Conservation (phyloP, 2,329 filamentous ascomycete species). For the Xylaria sp. region DNA sequence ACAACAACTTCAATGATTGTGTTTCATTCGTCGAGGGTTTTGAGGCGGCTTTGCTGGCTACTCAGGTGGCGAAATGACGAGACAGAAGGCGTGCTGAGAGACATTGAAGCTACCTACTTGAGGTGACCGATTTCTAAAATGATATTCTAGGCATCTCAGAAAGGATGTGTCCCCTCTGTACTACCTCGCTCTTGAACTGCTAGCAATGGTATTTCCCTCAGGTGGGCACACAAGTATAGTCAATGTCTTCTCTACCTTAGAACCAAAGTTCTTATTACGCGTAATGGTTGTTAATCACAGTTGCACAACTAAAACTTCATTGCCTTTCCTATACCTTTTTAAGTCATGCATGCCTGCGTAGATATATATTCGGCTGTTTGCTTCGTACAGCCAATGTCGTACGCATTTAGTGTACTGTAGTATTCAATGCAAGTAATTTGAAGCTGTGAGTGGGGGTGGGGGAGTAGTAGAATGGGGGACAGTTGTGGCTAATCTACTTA, state of each 20-base stretch:
- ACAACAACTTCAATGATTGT: constrained; percentile 76
- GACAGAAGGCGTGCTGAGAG: neutral
- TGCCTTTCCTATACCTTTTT: neutral
- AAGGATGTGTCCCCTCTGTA: neutral
- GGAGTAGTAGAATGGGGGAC: neutral
- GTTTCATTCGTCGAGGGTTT: constrained; percentile 64
- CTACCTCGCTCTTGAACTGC: neutral
- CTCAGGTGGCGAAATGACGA: constrained; percentile 34
- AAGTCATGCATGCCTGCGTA: no score
- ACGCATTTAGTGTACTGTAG: neutral
- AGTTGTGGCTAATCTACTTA: neutral
- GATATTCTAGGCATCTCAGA: neutral
- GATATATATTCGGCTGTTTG: neutral
- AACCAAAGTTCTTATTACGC: neutral
- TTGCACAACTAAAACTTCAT: neutral
- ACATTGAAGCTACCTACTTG: neutral
- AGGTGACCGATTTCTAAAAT: neutral
- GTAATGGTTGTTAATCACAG: neutral
- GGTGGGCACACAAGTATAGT: neutral
- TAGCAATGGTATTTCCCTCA: neutral
- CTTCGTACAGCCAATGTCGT: neutral
- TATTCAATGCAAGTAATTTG: neutral
- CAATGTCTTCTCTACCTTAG: neutral
- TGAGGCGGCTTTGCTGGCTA: constrained; percentile 43
- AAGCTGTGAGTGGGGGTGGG: neutral